A percentile compares a stretch with the other conserved stretches of the same genome.
Conservation (phyloP, 2,329 filamentous ascomycete genomes). For the Keithomyces neogunnii region DNA sequence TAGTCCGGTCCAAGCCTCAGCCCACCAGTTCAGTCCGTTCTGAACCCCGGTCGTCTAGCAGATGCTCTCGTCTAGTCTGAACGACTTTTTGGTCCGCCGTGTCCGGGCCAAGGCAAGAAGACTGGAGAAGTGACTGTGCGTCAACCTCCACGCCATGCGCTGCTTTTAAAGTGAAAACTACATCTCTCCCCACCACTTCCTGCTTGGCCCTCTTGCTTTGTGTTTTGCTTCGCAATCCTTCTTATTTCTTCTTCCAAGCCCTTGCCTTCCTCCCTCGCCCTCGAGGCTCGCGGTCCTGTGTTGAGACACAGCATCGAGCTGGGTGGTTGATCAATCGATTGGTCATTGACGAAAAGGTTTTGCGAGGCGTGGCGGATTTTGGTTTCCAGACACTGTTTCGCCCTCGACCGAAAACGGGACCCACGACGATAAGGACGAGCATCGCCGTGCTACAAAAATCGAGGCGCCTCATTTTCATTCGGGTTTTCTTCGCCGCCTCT, state of each 20-base stretch:
- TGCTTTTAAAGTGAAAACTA: conserved; percentile 7
- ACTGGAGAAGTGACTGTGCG: neutral
- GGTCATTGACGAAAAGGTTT: neutral
- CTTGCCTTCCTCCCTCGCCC: neutral
- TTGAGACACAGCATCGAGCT: conserved; percentile 3
- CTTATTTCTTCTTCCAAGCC: neutral
- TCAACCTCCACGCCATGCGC: neutral
- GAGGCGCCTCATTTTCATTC: neutral
- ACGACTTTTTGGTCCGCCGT: neutral
- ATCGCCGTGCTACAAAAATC: neutral
- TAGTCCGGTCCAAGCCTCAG: conserved; percentile 1
- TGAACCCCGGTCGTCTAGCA: neutral
- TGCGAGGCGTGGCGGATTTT: neutral
- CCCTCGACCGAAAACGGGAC: neutral
- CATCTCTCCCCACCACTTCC: conserved; percentile 6
- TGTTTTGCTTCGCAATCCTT: neutral
- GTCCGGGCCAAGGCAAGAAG: conserved; percentile 5
- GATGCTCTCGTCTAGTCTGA: neutral
- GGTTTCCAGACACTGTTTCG: neutral
- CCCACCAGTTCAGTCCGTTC: neutral
- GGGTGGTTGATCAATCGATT: neutral
- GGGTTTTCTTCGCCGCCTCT: neutral
- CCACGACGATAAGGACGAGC: neutral
- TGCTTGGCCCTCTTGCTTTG: neutral
- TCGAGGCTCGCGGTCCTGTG: conserved; percentile 5